These are phyloP conservation scores for Phytophthora cryptogea DNA, from an alignment of 352 stramenopile species.

Conservation along the genomic window DNA sequence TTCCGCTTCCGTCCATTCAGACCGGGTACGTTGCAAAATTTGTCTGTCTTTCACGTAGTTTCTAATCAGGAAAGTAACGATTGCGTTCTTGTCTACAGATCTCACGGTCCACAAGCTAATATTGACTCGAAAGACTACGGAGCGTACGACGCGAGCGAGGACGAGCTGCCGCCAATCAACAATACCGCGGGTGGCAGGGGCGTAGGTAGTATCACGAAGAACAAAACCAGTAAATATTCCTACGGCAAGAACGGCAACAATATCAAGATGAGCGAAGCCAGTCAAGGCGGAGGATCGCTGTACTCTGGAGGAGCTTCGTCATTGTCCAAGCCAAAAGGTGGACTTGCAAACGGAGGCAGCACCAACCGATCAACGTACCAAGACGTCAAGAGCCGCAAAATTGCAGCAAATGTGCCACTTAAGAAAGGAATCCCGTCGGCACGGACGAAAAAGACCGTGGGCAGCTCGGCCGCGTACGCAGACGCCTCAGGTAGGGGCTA, in stretches of 20 bases:
- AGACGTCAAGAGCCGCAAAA: slow-evolving; percentile 43
- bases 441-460: slow-evolving; percentile 29
- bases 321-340: slow-evolving; percentile 36
- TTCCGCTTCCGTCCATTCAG: slow-evolving; percentile 60
- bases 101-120: slow-evolving; percentile 23
- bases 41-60: not conserved
- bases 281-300: slow-evolving; percentile 18
- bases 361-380: slow-evolving; percentile 43
- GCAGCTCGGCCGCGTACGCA: slow-evolving; percentile 26
- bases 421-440: slow-evolving; percentile 37
- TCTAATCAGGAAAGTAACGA: not conserved
- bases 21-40: slow-evolving; percentile 31
- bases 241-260: slow-evolving; percentile 32
- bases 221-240: slow-evolving; percentile 38
- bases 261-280: slow-evolving; percentile 29
- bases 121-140: slow-evolving; percentile 33
- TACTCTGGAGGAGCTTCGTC: slow-evolving; percentile 26
- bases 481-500: slow-evolving; percentile 34
- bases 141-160: slow-evolving; percentile 37
- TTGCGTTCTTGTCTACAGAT: slow-evolving; percentile 11
- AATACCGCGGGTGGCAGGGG: slow-evolving; percentile 13
- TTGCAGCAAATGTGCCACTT: slow-evolving; percentile 14
- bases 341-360: slow-evolving; percentile 28
- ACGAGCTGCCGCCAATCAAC: slow-evolving; percentile 61
- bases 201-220: slow-evolving; percentile 18